Conservation (phyloP, 208 protist species). For the Polymyxa betae region DNA sequence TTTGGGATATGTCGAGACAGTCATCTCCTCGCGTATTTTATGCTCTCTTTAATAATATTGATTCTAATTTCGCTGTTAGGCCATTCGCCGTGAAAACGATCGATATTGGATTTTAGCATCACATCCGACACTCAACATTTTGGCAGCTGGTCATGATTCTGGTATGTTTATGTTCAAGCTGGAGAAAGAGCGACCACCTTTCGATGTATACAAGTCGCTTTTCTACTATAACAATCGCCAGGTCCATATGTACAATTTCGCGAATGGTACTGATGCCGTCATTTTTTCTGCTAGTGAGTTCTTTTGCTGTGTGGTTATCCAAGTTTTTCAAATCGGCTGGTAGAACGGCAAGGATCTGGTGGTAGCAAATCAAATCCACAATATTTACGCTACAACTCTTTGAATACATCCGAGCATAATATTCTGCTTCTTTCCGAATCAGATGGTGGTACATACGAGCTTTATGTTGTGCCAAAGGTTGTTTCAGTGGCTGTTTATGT, state of each 20-base stretch:
- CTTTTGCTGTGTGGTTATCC: neutral
- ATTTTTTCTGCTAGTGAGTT: neutral
- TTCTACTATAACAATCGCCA: conserved; percentile 56
- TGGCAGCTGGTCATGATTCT: conserved; percentile 92
- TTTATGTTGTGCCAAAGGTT: conserved; percentile 73
- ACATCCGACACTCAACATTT: conserved; percentile 87
- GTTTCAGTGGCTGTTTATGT: neutral
- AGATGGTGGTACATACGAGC: conserved; percentile 80
- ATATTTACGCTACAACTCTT: conserved; percentile 25
- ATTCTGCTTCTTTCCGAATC: conserved; percentile 71
- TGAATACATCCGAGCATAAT: conserved; percentile 32
- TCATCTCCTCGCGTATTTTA: conserved; percentile 33
- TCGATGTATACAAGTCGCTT: conserved; percentile 19
- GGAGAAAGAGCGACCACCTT: conserved; percentile 89
- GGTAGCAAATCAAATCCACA: neutral
- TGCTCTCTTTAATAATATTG: neutral
- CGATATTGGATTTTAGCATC: conserved; percentile 96
- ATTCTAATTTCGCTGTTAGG: conserved; percentile 72
- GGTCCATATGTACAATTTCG: neutral
- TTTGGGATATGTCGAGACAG: conserved; percentile 72
- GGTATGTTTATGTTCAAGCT: conserved; percentile 98
- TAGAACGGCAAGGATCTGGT: neutral
- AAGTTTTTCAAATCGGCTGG: neutral
- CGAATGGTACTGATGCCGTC: neutral
- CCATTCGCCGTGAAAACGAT: conserved; percentile 90